A percentile compares a stretch with the other conserved stretches of the same genome.
Evolutionary conservation across 164 flowering plant species (phyloP).

Genomic region (Kingdonia uniflora): DNA sequence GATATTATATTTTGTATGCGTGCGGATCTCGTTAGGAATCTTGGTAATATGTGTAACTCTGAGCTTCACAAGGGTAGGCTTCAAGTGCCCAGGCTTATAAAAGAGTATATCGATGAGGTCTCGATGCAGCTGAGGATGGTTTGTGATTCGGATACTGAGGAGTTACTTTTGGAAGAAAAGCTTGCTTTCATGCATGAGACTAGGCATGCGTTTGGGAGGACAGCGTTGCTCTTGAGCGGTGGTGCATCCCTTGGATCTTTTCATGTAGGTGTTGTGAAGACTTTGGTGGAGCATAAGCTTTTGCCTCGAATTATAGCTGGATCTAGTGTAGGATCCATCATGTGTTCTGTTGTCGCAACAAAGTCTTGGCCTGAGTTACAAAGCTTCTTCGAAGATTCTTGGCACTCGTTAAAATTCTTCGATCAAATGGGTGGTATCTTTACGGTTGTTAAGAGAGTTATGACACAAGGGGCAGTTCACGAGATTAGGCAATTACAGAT

Average conservation of each 20-base stretch:
- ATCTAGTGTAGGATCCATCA: slow-evolving; percentile 90
- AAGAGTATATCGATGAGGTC: slow-evolving; percentile 98
- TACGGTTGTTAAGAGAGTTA: slow-evolving; percentile 69
- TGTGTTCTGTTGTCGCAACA: slow-evolving; percentile 85
- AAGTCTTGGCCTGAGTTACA: slow-evolving; percentile 97
- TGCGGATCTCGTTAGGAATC: slow-evolving; percentile 84
- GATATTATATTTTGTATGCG: slow-evolving; percentile 93
- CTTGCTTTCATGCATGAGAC: slow-evolving; percentile 96
- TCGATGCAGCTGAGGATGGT: slow-evolving; percentile 88
- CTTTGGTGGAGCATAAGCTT: slow-evolving; percentile 83
- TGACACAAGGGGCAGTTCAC: slow-evolving; percentile 83
- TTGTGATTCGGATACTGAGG: slow-evolving; percentile 83
- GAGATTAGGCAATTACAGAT: slow-evolving; percentile 85
- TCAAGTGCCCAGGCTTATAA: slow-evolving; percentile 77
- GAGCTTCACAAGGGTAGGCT: slow-evolving; percentile 95
- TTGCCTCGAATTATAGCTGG: slow-evolving; percentile 91
- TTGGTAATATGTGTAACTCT: slow-evolving; percentile 96
- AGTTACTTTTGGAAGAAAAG: slow-evolving; percentile 81
- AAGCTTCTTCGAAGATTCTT: slow-evolving; percentile 86
- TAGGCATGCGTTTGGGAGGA: slow-evolving; percentile 94
- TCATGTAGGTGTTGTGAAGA: slow-evolving; percentile 90
- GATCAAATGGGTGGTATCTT: slow-evolving; percentile 96
- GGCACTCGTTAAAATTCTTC: slow-evolving; percentile 75
- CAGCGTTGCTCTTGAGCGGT: slow-evolving; percentile 90
- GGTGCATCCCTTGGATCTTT: slow-evolving; percentile 96